Conservation (phyloP, 139 green algal genomes). For the Micractinium sp. region DNA sequence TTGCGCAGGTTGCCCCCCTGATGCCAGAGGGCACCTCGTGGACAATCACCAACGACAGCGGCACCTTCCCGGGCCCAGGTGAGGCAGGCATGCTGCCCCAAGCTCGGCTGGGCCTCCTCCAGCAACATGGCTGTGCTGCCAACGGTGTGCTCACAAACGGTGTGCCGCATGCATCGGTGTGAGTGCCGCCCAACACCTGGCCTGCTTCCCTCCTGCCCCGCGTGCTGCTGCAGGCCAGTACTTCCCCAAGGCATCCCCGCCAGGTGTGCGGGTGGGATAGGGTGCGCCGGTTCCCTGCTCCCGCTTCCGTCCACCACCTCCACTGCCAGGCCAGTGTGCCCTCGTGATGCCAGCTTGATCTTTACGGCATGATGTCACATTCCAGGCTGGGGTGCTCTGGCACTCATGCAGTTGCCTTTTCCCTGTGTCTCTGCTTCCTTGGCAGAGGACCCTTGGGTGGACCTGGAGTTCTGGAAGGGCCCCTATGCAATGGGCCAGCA, state of each 20-base stretch:
- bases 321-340: background rate
- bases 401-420: no score
- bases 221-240: background rate
- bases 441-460: background rate
- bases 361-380: no score
- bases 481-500: background rate
- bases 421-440: background rate
- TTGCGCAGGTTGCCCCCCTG: conserved; percentile 3
- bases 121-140: background rate
- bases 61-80: conserved; percentile 4
- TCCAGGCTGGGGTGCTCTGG: no score
- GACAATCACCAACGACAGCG: background rate
- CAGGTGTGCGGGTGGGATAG: background rate
- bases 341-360: background rate
- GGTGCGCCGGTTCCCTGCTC: background rate
- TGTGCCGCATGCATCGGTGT: background rate
- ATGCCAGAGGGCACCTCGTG: conserved; percentile 5
- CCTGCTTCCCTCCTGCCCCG: background rate
- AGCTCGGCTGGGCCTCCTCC: background rate
- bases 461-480: conserved; percentile 2
- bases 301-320: background rate
- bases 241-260: background rate
- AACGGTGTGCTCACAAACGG: background rate
- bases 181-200: background rate
- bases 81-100: background rate